Base-by-base conservation (phyloP, 768 basidiomycete species). In the Amanita rubescens region DNA sequence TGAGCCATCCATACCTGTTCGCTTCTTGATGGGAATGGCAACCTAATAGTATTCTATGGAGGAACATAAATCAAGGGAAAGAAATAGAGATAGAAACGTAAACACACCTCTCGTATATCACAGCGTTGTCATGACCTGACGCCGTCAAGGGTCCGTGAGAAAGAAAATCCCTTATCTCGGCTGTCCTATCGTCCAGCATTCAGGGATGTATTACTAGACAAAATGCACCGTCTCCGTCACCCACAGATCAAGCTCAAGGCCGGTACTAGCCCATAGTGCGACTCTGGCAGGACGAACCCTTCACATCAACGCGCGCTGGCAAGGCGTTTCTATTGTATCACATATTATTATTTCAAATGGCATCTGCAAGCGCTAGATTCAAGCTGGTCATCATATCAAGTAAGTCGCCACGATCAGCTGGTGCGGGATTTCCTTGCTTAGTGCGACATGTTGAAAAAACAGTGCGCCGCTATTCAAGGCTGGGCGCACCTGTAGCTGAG, bases 301-400 rank as follows among this genome's bases (percentile, higher is more conserved):
- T 44, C 43, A 44, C 24, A 44, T 30, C 20, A 44, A 24, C 22
- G 11, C 43, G 20, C n/a, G n/a, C n/a, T n/a, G n/a, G n/a, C 25
- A n/a, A 19, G 25, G 11, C 19, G 19, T 33, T 33, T 12, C 27
- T 17, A 19, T 47, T 47, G 30, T 33, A 22, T 10, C n/a, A 45
- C n/a, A 17, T n/a, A n/a, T n/a, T n/a, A n/a, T n/a, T n/a, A n/a
- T 48, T 48, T 22, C 47, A 20, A 37, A 48, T 48, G 47, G 34
- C 47, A 48, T 37, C 47, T 48, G 20, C 47, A 12, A 48, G 33
- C 30, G 30, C 17, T 32, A 30, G 9, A 47, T 47, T 27, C n/a
- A n/a, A n/a, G 11, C 46, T 7, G 34, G 47, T 48, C 47, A 48
- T 20, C 35, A 12, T 17, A 34, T 24, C 33, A 20, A 24, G 47